Evolutionary conservation across 2,329 filamentous ascomycete species (phyloP).

Genomic region (Pseudopithomyces maydicus): DNA sequence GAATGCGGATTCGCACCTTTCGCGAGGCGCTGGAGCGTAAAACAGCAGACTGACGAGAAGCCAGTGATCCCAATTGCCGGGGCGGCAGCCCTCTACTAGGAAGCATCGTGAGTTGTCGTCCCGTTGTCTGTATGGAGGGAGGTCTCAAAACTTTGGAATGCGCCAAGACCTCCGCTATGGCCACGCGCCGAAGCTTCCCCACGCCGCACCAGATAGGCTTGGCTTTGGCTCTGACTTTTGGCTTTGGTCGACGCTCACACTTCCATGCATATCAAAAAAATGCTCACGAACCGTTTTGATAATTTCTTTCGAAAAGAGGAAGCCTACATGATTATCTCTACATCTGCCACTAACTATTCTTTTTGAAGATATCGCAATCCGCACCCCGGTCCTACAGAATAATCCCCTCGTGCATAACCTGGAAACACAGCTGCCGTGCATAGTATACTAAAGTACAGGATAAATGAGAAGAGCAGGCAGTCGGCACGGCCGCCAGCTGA

Average conservation of each 20-base stretch:
- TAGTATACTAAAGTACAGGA: constrained; percentile 11
- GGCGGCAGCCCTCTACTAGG: constrained; percentile 54
- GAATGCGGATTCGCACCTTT: constrained; percentile 35
- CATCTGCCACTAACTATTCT: neutral
- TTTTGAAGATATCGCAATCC: neutral
- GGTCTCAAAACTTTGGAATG: constrained; percentile 22
- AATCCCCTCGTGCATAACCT: neutral
- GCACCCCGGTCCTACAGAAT: neutral
- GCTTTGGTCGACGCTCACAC: neutral
- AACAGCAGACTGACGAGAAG: constrained; percentile 26
- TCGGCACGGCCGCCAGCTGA: neutral
- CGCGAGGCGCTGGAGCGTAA: constrained; percentile 30
- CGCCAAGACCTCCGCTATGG: constrained; percentile 24
- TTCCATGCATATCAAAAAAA: neutral
- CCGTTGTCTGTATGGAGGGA: constrained; percentile 16
- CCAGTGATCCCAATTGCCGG: constrained; percentile 31
- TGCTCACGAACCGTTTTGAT: neutral
- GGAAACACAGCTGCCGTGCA: constrained; percentile 1
- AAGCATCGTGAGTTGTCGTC: constrained; percentile 50
- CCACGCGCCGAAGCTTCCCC: constrained; percentile 3
- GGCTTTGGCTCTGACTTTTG: neutral
- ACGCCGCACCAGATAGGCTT: neutral
- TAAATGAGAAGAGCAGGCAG: constrained; percentile 4
- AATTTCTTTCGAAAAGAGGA: no score
- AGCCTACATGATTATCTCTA: neutral